Evolutionary conservation across 371 early-diverging fungal species (phyloP).

Genomic region (Mucor mucedo): DNA sequence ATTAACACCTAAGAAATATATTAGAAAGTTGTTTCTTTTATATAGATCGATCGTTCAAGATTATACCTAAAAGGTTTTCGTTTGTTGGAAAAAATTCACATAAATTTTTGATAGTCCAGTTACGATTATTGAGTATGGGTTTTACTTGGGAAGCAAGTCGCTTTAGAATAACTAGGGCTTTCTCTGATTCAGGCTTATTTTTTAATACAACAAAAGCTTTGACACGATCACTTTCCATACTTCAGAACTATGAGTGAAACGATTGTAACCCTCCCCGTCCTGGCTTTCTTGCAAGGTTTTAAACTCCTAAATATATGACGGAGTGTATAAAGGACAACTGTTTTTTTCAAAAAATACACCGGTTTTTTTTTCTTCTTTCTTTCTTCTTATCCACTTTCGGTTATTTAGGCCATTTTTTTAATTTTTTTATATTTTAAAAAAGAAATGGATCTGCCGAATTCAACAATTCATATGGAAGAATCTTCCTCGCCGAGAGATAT

Average conservation of each 20-base stretch:
- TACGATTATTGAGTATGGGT: conserved; percentile 64
- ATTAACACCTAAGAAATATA: conserved; percentile 53
- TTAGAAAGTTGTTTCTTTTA: background rate
- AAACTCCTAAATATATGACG: background rate
- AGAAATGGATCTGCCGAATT: background rate
- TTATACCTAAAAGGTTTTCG: conserved; percentile 51
- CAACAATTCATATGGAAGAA: background rate
- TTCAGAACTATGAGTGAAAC: no score
- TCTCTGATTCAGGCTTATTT: conserved; percentile 27
- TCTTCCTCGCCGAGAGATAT: conserved; percentile 30
- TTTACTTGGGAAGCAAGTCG: conserved; percentile 51
- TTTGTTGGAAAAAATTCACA: conserved; percentile 67
- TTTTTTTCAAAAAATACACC: background rate
- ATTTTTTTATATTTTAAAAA: background rate
- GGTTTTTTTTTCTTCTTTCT: background rate
- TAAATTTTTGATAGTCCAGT: conserved; percentile 58
- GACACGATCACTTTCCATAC: conserved; percentile 17
- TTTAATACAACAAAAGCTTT: conserved; percentile 35
- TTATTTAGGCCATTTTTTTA: background rate
- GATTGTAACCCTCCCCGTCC: no score
- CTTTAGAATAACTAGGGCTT: conserved; percentile 40
- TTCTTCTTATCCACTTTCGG: background rate
- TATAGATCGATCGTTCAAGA: background rate
- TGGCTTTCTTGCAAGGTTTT: background rate
- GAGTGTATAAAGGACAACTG: background rate